phyloP scores from a whole-genome alignment of 2,329 filamentous ascomycete genomes.

The Cladosporium cucumerinum region DNA sequence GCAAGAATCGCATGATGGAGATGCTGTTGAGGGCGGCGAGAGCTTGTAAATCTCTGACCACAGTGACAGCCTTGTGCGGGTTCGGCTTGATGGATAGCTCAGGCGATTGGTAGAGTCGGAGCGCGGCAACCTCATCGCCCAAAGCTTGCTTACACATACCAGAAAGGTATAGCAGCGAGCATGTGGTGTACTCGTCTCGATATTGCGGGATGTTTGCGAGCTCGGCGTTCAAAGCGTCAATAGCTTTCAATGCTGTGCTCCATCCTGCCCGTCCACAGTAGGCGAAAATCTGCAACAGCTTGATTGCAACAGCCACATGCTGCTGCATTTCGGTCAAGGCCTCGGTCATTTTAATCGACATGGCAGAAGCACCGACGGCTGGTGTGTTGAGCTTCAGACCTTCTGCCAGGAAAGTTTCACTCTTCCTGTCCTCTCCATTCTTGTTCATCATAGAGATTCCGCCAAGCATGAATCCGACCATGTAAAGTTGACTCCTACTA shows the following conservation, averaged over 20 bases:
- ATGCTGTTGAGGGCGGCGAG: conserved; percentile 49
- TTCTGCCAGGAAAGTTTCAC: conserved; percentile 56
- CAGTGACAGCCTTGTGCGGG: conserved; percentile 24
- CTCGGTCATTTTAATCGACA: not conserved
- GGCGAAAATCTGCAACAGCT: conserved; percentile 46
- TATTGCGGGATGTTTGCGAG: conserved; percentile 16
- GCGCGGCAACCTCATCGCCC: conserved; percentile 67
- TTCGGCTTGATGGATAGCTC: conserved; percentile 51
- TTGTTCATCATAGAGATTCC: conserved; percentile 55
- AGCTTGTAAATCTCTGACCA: conserved; percentile 42
- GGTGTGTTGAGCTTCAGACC: conserved; percentile 49
- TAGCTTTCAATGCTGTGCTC: conserved; percentile 57
- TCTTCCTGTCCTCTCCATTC: conserved; percentile 54
- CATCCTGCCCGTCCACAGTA: conserved; percentile 69
- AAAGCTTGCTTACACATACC: conserved; percentile 75
- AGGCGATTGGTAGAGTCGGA: conserved; percentile 62
- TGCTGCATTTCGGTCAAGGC: not conserved
- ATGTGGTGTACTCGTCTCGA: conserved; percentile 34
- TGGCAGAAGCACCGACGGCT: conserved; percentile 34
- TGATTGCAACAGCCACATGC: not conserved
- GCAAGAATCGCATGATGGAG: conserved; percentile 43
- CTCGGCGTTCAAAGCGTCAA: conserved; percentile 52
- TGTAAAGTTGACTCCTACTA: conserved; percentile 57
- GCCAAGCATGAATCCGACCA: conserved; percentile 57
- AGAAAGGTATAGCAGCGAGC: conserved; percentile 60